Conservation (phyloP, 805 yeast species). For the Cephaloascus fragrans region DNA sequence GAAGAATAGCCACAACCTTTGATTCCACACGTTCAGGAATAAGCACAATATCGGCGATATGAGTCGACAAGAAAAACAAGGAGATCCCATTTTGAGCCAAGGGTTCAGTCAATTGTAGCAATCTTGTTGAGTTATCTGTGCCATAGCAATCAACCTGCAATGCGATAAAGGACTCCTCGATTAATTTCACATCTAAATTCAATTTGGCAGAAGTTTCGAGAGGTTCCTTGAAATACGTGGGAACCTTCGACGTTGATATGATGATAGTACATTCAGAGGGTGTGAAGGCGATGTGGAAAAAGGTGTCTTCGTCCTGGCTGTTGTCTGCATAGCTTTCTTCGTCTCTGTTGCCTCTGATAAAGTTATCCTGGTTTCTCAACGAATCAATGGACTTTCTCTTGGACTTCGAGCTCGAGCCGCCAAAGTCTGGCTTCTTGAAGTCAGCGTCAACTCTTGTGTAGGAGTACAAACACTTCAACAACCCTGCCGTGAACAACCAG, state of each 20-base stretch:
- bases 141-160: conserved; percentile 57
- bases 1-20: conserved; percentile 35
- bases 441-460: conserved; percentile 14
- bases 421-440: conserved; percentile 3
- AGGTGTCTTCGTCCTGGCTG: conserved; percentile 28
- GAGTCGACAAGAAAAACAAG: conserved; percentile 51
- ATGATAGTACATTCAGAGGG: conserved; percentile 57
- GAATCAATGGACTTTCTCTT: conserved; percentile 4
- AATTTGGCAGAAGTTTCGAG: conserved; percentile 20
- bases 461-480: conserved; percentile 33
- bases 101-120: conserved; percentile 48
- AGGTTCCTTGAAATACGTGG: conserved; percentile 26
- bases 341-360: conserved; percentile 1
- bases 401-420: conserved; percentile 6
- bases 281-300: conserved; percentile 54
- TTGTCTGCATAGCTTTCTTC: conserved; percentile 7
- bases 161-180: conserved; percentile 36
- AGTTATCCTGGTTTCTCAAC: conserved; percentile 1
- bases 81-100: conserved; percentile 47
- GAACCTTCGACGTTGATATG: conserved; percentile 30
- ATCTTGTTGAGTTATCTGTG: conserved; percentile 39
- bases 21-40: conserved; percentile 38
- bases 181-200: conserved; percentile 26
- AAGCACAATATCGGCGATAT: conserved; percentile 53
- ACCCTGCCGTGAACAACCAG: conserved; percentile 44